phyloP scores from a whole-genome alignment of 129 eudicot genomes.

The Centrapalus pauciflorus region DNA sequence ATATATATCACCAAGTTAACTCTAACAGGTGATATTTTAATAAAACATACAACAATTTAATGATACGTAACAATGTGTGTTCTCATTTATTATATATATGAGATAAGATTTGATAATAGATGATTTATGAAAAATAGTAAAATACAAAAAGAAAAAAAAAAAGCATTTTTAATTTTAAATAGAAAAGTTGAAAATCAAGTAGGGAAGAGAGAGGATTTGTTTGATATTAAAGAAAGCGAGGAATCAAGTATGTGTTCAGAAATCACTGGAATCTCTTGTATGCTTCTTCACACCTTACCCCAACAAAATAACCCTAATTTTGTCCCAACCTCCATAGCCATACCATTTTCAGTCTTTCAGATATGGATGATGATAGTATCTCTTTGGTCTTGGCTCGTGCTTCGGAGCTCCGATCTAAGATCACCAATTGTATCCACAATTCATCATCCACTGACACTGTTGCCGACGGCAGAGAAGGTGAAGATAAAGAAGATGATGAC shows the following conservation, averaged over 20 bases:
- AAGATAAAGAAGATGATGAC: constrained; percentile 28
- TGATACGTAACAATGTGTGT: no score
- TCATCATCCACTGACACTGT: constrained; percentile 11
- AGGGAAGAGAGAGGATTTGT: not conserved
- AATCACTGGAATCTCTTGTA: constrained; percentile 14
- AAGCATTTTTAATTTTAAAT: not conserved
- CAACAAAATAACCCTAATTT: not conserved
- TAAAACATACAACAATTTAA: no score
- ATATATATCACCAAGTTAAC: no score
- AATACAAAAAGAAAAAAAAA: not conserved
- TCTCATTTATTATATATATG: no score
- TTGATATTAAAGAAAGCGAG: not conserved
- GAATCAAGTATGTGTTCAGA: constrained; percentile 17
- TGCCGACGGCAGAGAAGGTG: not conserved
- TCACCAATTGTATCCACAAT: constrained; percentile 41
- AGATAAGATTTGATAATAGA: no score
- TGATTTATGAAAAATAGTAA: no score
- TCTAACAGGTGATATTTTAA: no score
- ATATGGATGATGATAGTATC: constrained; percentile 56
- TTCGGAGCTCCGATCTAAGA: constrained; percentile 58
- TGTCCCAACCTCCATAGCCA: constrained; percentile 21
- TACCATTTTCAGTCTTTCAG: not conserved
- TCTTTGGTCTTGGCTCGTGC: constrained; percentile 52
- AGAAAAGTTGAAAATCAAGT: no score
- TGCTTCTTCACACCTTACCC: not conserved